These are phyloP conservation scores for Aphanocladium album DNA, from an alignment of 2,329 filamentous ascomycete genomes.

Conservation along the genomic window DNA sequence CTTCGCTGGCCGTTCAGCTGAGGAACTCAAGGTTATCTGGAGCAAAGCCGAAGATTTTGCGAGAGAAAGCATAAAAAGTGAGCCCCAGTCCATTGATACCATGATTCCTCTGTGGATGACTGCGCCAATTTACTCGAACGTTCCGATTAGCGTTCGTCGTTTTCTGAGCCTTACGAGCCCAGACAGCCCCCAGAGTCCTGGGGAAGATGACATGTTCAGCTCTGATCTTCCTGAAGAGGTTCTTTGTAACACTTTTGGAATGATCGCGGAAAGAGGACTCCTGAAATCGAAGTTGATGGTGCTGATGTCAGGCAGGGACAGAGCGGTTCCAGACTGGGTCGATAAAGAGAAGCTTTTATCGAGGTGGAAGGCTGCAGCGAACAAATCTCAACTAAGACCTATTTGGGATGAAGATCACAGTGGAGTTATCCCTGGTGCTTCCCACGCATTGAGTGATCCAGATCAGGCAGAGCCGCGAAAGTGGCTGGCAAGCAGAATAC, in stretches of 20 bases:
- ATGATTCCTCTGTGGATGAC: constrained; percentile 30
- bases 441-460: constrained; percentile 43
- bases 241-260: constrained; percentile 51
- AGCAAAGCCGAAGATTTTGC: constrained; percentile 32
- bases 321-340: constrained; percentile 37
- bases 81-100: constrained; percentile 21
- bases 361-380: constrained; percentile 37
- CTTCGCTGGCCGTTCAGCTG: constrained; percentile 24
- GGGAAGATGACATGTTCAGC: constrained; percentile 62
- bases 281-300: constrained; percentile 35
- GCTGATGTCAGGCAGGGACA: constrained; percentile 41
- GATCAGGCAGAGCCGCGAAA: constrained; percentile 37
- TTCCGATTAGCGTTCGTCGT: constrained; percentile 24
- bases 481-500: constrained; percentile 1
- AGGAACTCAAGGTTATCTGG: constrained; percentile 28
- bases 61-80: constrained; percentile 21
- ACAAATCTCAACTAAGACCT: constrained; percentile 25
- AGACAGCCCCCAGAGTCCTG: constrained; percentile 42
- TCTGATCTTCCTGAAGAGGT: constrained; percentile 50
- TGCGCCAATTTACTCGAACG: constrained; percentile 25
- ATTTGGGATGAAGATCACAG: constrained; percentile 45
- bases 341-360: constrained; percentile 38
- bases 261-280: constrained; percentile 30
- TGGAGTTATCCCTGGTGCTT: constrained; percentile 41
- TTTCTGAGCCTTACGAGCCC: constrained; percentile 43